Evolutionary conservation across 2,329 filamentous ascomycete genomes (phyloP).

Genomic region (Plectosphaerella plurivora): DNA sequence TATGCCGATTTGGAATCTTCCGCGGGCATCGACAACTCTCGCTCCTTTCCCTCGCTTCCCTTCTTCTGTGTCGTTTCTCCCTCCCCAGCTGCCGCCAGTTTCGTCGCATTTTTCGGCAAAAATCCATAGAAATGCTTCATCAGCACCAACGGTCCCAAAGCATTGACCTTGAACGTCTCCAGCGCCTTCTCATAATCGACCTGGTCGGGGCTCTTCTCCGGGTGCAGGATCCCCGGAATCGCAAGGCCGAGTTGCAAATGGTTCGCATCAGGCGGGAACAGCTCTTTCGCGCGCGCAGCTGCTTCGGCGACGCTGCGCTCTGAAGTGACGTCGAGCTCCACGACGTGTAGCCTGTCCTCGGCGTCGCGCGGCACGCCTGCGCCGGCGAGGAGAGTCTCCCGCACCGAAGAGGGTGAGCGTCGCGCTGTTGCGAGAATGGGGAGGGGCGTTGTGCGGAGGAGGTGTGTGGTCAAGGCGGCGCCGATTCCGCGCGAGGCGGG

Average conservation of each 20-base stretch:
- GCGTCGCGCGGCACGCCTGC: constrained; percentile 12
- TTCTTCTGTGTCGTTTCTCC: neutral
- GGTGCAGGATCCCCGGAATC: constrained; percentile 67
- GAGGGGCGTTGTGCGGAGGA: constrained; percentile 40
- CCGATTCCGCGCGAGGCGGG: constrained; percentile 46
- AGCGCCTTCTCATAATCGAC: constrained; percentile 58
- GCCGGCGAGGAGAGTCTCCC: constrained; percentile 18
- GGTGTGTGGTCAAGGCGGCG: constrained; percentile 41
- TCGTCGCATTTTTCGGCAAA: constrained; percentile 55
- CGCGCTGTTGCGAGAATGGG: constrained; percentile 45
- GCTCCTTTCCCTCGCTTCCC: neutral
- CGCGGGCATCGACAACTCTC: neutral
- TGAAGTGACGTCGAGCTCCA: constrained; percentile 45
- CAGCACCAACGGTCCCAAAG: constrained; percentile 68
- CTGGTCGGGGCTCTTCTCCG: constrained; percentile 68
- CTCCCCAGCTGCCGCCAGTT: constrained; percentile 16
- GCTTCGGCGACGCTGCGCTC: constrained; percentile 60
- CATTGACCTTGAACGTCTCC: constrained; percentile 70
- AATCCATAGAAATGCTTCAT: constrained; percentile 71
- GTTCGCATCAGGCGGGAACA: constrained; percentile 46
- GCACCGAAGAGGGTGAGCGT: constrained; percentile 25
- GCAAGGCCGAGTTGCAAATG: constrained; percentile 67
- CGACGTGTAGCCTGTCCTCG: constrained; percentile 31
- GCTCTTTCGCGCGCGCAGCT: constrained; percentile 38
- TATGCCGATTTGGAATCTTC: constrained; percentile 2